Conservation (phyloP, 2,329 filamentous ascomycete genomes). For the Cladophialophora psammophila region DNA sequence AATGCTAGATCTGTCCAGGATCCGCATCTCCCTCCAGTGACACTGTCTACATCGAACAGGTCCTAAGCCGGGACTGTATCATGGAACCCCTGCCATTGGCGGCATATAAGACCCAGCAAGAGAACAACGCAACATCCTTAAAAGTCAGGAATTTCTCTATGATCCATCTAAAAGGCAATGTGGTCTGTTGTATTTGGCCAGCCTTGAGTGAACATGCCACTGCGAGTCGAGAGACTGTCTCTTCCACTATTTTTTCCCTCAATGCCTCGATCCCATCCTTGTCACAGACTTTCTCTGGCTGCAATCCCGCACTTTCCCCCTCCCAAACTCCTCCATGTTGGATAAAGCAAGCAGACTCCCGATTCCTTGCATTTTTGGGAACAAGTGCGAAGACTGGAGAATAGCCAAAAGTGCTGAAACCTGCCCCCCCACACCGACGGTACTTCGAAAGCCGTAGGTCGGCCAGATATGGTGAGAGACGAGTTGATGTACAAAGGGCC, state of each 20-base stretch:
- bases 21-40: too few species aligned
- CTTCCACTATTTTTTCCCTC: conserved; percentile 19
- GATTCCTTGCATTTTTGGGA: conserved; percentile 11
- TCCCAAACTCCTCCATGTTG: conserved; percentile 35
- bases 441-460: conserved; percentile 19
- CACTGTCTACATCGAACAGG: too few species aligned
- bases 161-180: conserved; percentile 22
- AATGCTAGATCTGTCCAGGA: too few species aligned
- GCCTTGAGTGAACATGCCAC: conserved; percentile 18
- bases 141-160: conserved; percentile 22
- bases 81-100: neutral
- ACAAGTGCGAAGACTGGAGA: conserved; percentile 20
- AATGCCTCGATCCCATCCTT: conserved; percentile 12
- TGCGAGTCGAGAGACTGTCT: conserved; percentile 30
- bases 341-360: conserved; percentile 21
- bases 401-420: conserved; percentile 34
- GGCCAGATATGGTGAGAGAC: conserved; percentile 27
- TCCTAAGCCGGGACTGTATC: too few species aligned
- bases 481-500: conserved; percentile 32
- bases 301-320: conserved; percentile 28
- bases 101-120: neutral
- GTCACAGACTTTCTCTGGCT: conserved; percentile 17
- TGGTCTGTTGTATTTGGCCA: conserved; percentile 20
- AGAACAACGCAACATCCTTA: neutral
- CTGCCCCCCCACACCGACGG: conserved; percentile 16